A percentile compares a stretch with the other conserved stretches of the same genome.
Evolutionary conservation across 1,284 basidiomycete species (phyloP).

Genomic region (Trametes hirsuta): DNA sequence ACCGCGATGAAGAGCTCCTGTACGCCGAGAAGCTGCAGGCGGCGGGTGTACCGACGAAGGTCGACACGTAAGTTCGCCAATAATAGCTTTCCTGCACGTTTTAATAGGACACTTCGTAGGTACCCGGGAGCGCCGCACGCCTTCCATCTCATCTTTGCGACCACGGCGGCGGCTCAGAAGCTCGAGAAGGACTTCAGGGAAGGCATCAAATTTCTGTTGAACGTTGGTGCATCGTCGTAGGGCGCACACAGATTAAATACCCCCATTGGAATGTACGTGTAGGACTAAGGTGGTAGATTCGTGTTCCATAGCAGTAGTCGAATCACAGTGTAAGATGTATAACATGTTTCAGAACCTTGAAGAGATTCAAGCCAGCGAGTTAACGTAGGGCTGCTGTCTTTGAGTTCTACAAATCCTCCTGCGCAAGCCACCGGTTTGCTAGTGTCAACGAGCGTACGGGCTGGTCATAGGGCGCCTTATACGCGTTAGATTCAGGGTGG

Average conservation of each 20-base stretch:
- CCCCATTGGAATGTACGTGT: not conserved
- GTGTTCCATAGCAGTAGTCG: no score
- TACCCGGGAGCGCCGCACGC: slow-evolving; percentile 3
- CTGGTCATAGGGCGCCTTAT: slow-evolving; percentile 65
- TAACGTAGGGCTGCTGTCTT: not conserved
- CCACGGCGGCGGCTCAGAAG: not conserved
- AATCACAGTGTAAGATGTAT: no score
- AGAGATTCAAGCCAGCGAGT: not conserved
- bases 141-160: not conserved
- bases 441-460: slow-evolving; percentile 57
- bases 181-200: not conserved
- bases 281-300: no score
- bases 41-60: slow-evolving; percentile 19
- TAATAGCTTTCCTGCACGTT: not conserved
- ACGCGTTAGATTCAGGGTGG: not conserved
- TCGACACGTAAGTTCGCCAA: slow-evolving; percentile 17
- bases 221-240: not conserved
- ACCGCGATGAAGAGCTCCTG: slow-evolving; percentile 27
- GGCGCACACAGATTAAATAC: not conserved
- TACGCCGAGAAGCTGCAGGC: slow-evolving; percentile 24
- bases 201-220: not conserved
- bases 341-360: not conserved
- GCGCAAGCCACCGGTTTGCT: slow-evolving; percentile 55
- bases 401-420: slow-evolving; percentile 21
- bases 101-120: not conserved